Evolutionary conservation across 306 rosid genomes (phyloP), one percentile per base, ranked within the genome.

Genomic region (Prunus davidiana): DNA sequence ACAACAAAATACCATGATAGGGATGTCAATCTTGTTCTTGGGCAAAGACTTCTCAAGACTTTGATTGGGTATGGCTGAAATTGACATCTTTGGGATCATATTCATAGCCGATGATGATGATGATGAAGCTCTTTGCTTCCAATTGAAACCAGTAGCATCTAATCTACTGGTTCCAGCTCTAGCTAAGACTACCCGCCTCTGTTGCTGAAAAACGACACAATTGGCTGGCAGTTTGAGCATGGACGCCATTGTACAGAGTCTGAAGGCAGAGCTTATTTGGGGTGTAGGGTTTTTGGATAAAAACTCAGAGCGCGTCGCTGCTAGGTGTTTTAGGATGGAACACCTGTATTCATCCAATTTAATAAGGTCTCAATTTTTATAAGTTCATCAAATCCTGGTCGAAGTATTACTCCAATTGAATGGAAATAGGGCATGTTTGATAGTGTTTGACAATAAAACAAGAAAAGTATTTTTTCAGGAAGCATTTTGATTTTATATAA

Each of bases 171-270:
- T 72, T 45, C 15, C 66, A 27, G 45, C 27, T 57, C 57, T 45
- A 45, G 58, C 19, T 16, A 73, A 45, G 12, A 73, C 28, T 9
- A 46, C 20, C 57, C 7, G 45, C 77, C 61, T 45, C 34, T 43
- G 77, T 3, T 14, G 68, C 77, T 73, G 68, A 45, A 73, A 3
- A 25, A 30, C 22, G 57, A 27, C 14, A 22, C 68, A 60, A 27
- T 22, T 72, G 38, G 76, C 38, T 20, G 66, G 46, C 22, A 49
- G 11, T 30, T 32, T 71, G 30, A 71, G 51, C n/a, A 6, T 58
- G 76, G 77, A 43, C 68, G 56, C 77, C 77, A 73, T 60, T 15
- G 34, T 51, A 49, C 28, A 15, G 27, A 27, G 52, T 7, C 43
- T 38, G 9, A 38, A 38, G 9, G 43, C 43, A 7, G 43, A 38